Conservation (phyloP, 2,329 filamentous ascomycete species). For the Xylariaceae sp. region DNA sequence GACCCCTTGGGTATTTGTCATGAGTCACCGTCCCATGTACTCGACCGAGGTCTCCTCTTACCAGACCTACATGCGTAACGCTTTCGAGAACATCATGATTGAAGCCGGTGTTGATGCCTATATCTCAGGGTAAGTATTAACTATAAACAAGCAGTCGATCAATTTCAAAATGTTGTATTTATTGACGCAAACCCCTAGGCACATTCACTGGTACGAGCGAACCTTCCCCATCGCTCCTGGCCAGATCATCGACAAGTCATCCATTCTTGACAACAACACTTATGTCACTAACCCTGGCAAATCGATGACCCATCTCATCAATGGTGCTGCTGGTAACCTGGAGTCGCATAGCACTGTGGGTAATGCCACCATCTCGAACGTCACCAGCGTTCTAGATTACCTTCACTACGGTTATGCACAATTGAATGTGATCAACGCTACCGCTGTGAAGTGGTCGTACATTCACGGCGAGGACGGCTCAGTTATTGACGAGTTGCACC, state of each 20-base stretch:
- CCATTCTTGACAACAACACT: background rate
- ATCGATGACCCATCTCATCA: background rate
- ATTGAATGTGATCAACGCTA: background rate
- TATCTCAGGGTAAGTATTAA: background rate
- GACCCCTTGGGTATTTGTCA: background rate
- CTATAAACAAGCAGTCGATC: background rate
- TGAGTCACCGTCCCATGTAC: background rate
- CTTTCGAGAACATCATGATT: background rate
- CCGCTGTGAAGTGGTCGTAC: background rate
- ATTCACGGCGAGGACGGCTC: background rate
- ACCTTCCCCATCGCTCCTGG: background rate
- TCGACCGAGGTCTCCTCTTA: background rate
- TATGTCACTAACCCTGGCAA: background rate
- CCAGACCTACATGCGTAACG: background rate
- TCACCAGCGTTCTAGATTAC: background rate
- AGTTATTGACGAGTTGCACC: background rate
- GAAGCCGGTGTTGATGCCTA: background rate
- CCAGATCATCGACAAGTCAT: background rate
- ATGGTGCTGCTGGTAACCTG: background rate
- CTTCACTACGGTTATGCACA: background rate
- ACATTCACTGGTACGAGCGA: constrained; percentile 1
- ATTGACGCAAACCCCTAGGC: too few species aligned
- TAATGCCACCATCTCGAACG: background rate
- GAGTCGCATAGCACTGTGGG: background rate
- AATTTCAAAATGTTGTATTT: background rate